Conservation (phyloP, 129 eudicot genomes). For the Sambucus nigra region DNA sequence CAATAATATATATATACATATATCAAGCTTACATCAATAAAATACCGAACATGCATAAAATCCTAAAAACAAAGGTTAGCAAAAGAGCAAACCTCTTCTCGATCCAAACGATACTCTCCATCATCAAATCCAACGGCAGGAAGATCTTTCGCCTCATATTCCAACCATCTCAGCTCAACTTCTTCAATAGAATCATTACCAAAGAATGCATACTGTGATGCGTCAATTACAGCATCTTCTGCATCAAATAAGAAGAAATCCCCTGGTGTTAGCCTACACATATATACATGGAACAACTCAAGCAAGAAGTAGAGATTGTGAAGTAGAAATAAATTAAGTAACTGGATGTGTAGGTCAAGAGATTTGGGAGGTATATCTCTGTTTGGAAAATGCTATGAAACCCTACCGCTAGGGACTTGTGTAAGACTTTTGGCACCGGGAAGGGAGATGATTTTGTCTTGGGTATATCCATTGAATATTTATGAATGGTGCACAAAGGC, state of each 20-base stretch:
- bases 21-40: too few species aligned
- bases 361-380: too few species aligned
- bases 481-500: too few species aligned
- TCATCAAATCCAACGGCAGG: constrained; percentile 41
- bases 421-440: too few species aligned
- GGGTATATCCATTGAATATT: too few species aligned
- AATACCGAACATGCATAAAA: constrained; percentile 2
- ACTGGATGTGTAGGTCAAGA: too few species aligned
- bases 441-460: too few species aligned
- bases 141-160: constrained; percentile 60
- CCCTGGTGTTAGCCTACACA: background rate
- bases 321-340: too few species aligned
- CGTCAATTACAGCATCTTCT: constrained; percentile 62
- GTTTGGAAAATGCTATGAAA: too few species aligned
- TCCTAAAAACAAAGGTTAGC: background rate
- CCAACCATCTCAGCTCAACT: constrained; percentile 86
- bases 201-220: constrained; percentile 92
- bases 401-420: too few species aligned
- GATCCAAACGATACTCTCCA: constrained; percentile 36
- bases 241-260: constrained; percentile 11
- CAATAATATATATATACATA: too few species aligned
- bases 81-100: constrained; percentile 44
- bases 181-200: constrained; percentile 69
- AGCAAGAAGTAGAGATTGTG: too few species aligned
- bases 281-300: background rate